Percentiles rank a stretch among this genome's conserved stretches.
phyloP scores from a whole-genome alignment of 768 basidiomycete species.

The Pisolithus marmoratus region DNA sequence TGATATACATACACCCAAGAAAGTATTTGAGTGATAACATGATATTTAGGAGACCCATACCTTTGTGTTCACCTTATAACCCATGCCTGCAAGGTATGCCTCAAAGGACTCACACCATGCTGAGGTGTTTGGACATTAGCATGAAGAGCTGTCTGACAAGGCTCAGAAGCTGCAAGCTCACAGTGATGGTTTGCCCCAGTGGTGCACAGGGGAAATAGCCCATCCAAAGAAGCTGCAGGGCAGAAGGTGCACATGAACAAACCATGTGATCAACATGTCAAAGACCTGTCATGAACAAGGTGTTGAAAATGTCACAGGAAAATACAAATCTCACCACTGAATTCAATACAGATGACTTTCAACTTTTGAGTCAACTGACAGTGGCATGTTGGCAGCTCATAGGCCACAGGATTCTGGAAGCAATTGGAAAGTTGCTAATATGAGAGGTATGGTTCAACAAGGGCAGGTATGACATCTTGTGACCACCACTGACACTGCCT shows the following conservation, averaged over 20 bases:
- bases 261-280: background rate
- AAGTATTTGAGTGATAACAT: too few species aligned
- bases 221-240: constrained; percentile 18
- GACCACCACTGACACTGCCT: too few species aligned
- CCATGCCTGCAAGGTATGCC: constrained; percentile 12
- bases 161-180: constrained; percentile 26
- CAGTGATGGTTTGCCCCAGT: constrained; percentile 23
- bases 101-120: constrained; percentile 25
- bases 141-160: constrained; percentile 24
- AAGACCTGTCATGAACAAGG: constrained; percentile 2
- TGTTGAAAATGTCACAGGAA: background rate
- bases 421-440: background rate
- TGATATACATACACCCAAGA: too few species aligned
- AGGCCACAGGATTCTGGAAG: background rate
- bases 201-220: constrained; percentile 28
- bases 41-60: background rate
- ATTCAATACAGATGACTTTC: constrained; percentile 1
- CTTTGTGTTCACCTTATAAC: constrained; percentile 15
- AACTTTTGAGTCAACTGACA: background rate
- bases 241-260: constrained; percentile 6
- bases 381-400: background rate
- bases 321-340: background rate
- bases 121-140: constrained; percentile 19
- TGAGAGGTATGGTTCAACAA: too few species aligned
- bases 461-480: too few species aligned